phyloP scores from a whole-genome alignment of 805 yeast genomes.

The Hanseniaspora jakobsenii region DNA sequence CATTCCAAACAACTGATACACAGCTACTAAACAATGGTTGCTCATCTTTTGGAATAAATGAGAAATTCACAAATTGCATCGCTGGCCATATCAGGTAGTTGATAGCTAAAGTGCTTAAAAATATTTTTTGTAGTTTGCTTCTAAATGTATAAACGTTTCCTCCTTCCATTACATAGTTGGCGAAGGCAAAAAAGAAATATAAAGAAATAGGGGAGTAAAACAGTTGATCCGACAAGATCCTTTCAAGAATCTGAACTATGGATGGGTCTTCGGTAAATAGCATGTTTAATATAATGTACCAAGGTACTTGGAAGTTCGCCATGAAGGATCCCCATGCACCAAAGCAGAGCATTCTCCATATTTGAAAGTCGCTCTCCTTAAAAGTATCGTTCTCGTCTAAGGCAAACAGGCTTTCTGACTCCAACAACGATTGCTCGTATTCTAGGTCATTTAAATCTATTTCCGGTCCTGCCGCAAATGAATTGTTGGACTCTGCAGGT shows the following conservation, averaged over 20 bases:
- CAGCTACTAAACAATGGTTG: conserved; percentile 88
- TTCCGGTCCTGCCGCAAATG: not conserved
- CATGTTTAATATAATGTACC: conserved; percentile 74
- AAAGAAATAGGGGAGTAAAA: conserved; percentile 80
- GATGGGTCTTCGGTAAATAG: conserved; percentile 72
- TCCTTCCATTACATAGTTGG: conserved; percentile 67
- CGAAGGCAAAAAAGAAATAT: conserved; percentile 68
- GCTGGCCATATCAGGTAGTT: conserved; percentile 74
- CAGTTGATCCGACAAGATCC: conserved; percentile 82
- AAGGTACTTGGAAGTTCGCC: conserved; percentile 72
- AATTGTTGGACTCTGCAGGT: not conserved
- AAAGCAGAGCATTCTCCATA: conserved; percentile 63
- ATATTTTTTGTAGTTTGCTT: conserved; percentile 52
- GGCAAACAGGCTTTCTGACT: not conserved
- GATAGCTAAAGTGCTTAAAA: conserved; percentile 52
- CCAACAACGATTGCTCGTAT: conserved; percentile 6
- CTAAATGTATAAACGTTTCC: conserved; percentile 56
- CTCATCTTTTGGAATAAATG: conserved; percentile 52
- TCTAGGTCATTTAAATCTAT: conserved; percentile 11
- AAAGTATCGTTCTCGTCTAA: conserved; percentile 18
- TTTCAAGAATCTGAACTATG: conserved; percentile 69
- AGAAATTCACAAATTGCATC: conserved; percentile 64
- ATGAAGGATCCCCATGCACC: conserved; percentile 77
- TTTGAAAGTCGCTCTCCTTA: conserved; percentile 35
- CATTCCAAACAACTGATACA: conserved; percentile 87